Percentiles rank a stretch among this genome's conserved stretches.
Evolutionary conservation across 441 rosid species (phyloP).

Genomic region (Erodium moschatum): DNA sequence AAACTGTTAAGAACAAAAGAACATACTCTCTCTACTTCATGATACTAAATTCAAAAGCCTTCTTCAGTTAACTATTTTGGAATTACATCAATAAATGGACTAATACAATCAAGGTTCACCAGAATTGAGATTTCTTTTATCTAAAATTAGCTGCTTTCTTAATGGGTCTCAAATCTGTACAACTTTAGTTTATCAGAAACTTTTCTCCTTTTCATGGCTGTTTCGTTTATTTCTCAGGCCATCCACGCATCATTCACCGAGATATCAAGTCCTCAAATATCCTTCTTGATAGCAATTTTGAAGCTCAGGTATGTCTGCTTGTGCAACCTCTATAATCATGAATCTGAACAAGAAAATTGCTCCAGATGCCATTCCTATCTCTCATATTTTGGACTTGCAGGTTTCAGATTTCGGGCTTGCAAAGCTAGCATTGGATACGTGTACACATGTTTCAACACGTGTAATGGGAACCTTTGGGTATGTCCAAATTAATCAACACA

Average conservation of each 20-base stretch:
- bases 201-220: slow-evolving; percentile 10
- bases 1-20: not conserved
- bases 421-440: slow-evolving; percentile 76
- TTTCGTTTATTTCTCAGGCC: slow-evolving; percentile 37
- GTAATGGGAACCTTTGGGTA: slow-evolving; percentile 99
- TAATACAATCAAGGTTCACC: not conserved
- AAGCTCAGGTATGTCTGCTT: slow-evolving; percentile 50
- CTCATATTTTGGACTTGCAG: slow-evolving; percentile 29
- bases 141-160: too few species aligned
- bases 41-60: slow-evolving; percentile 14
- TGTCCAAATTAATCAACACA: too few species aligned
- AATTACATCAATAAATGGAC: not conserved
- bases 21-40: not conserved
- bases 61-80: not conserved
- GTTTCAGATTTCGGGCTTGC: slow-evolving; percentile 98
- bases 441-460: slow-evolving; percentile 83
- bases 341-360: slow-evolving; percentile 11
- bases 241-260: slow-evolving; percentile 88
- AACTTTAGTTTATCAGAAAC: not conserved
- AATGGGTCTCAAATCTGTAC: not conserved
- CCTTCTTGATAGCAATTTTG: slow-evolving; percentile 79
- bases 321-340: slow-evolving; percentile 10
- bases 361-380: slow-evolving; percentile 11
- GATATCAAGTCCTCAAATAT: slow-evolving; percentile 95
- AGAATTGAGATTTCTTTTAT: too few species aligned